Percentiles rank a stretch among this genome's conserved stretches.
Evolutionary conservation across 2,329 filamentous ascomycete species (phyloP).

Genomic region (Cladosporium sp.): DNA sequence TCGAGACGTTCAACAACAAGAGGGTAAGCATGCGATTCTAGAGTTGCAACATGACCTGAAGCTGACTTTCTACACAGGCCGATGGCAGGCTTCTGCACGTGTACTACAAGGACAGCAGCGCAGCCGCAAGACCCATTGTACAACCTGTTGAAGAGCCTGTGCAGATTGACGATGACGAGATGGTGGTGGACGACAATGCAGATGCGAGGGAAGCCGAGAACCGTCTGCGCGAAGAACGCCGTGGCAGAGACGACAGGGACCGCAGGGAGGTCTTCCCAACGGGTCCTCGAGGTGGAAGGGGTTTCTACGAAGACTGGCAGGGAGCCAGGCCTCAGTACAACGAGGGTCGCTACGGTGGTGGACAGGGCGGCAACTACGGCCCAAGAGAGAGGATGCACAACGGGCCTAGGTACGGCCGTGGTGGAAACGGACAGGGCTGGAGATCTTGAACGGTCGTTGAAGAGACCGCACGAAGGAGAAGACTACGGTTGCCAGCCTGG

Average conservation of each 20-base stretch:
- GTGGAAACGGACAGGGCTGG: constrained; percentile 2
- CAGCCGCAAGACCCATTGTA: background rate
- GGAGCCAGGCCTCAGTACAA: constrained; percentile 9
- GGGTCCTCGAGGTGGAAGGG: background rate
- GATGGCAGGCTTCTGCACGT: constrained; percentile 72
- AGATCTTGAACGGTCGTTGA: background rate
- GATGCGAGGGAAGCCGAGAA: constrained; percentile 27
- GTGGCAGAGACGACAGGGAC: constrained; percentile 21
- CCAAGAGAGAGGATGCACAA: background rate
- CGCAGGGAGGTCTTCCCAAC: constrained; percentile 7
- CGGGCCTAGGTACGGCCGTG: constrained; percentile 5
- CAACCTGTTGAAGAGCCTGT: constrained; percentile 13
- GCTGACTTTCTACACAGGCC: constrained; percentile 48
- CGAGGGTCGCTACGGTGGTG: constrained; percentile 2
- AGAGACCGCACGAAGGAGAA: background rate
- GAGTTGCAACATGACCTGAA: background rate
- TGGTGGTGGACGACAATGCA: constrained; percentile 41
- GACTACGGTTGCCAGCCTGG: background rate
- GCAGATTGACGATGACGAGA: constrained; percentile 29
- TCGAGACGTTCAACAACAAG: constrained; percentile 73
- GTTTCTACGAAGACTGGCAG: constrained; percentile 7
- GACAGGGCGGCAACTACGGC: background rate
- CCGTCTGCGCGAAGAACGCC: constrained; percentile 29
- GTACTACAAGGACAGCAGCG: constrained; percentile 40
- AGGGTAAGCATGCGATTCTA: constrained; percentile 51